Percentiles rank a stretch among this genome's conserved stretches.
These are phyloP conservation scores for Tetrahymena malaccensis DNA, from an alignment of 73 alveolate genomes.

Conservation along the genomic window DNA sequence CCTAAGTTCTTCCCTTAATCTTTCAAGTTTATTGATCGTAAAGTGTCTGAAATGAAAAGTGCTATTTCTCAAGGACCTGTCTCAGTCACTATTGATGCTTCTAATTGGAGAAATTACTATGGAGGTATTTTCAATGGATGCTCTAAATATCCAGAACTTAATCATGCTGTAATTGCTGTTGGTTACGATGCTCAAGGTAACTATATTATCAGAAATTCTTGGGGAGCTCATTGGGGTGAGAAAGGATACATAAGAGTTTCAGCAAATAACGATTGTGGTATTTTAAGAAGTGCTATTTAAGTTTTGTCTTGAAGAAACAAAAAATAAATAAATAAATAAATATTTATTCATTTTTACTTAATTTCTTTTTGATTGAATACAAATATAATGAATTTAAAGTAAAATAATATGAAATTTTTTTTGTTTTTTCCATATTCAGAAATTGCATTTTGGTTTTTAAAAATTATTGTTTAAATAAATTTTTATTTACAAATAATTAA, in stretches of 20 bases:
- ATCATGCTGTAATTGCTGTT: slow-evolving; percentile 65
- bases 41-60: not conserved
- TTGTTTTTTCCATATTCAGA: no score
- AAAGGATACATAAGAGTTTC: slow-evolving; percentile 58
- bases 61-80: slow-evolving; percentile 28
- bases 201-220: slow-evolving; percentile 65
- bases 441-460: no score
- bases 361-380: no score
- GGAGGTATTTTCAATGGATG: slow-evolving; percentile 34
- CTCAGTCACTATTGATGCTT: slow-evolving; percentile 46
- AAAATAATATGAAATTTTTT: no score
- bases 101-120: slow-evolving; percentile 26
- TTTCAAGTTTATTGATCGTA: not conserved
- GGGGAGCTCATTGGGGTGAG: slow-evolving; percentile 75
- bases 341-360: no score
- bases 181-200: slow-evolving; percentile 61
- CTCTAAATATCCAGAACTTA: slow-evolving; percentile 3
- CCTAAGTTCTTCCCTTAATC: not conserved
- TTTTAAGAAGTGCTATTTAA: not conserved
- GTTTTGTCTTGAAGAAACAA: not conserved
- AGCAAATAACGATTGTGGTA: slow-evolving; percentile 11
- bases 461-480: no score
- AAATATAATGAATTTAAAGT: no score
- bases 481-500: no score
- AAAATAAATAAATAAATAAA: no score